Evolutionary conservation across 208 protist genomes (phyloP), one percentile per base, ranked within the genome.

Genomic region (Trypanosoma congolense): DNA sequence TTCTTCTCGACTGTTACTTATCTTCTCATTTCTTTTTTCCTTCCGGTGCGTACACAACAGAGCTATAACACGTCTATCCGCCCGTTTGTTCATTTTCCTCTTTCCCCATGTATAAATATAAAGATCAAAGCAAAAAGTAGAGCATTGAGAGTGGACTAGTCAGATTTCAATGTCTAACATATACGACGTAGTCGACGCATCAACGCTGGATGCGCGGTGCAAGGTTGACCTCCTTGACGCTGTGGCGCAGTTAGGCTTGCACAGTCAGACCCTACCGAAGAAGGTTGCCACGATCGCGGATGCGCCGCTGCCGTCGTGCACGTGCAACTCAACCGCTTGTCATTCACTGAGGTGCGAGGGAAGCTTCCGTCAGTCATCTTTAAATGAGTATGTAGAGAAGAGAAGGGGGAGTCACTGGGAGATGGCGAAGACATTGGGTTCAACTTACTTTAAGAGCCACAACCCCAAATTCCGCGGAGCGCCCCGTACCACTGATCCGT

Each of bases 151-250:
- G n/a, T n/a, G n/a, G n/a, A n/a, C n/a, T n/a, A n/a, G 35, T 30
- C 2, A 36, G 5, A 9, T n/a, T 24, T 16, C 33, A 38, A 58
- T 93, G 86, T 16, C 75, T 14, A 89, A 74, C 4, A 74, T 93
- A 12, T 60, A 82, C 35, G 42, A 80, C 4, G 73, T 80, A 52
- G 44, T 93, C 54, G 73, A 77, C 19, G 69, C 57, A 24, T 80
- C 82, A 30, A 72, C 73, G 26, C 68, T 93, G 26, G 79, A 69
- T 30, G 69, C 71, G 35, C 53, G 71, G 31, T 93, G 86, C 73
- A 77, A 79, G 46, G 47, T 66, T 4, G 86, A 93, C 56, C 59
- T 93, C 26, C 67, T 80, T 21, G 87, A 79, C 38, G 69, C 83
- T 38, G 65, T 77, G 18, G 61, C 68, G 52, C 75, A 90, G 58